A percentile compares a stretch with the other conserved stretches of the same genome.
Evolutionary conservation across 441 rosid genomes (phyloP).

Genomic region (Dalechampia spathulata): DNA sequence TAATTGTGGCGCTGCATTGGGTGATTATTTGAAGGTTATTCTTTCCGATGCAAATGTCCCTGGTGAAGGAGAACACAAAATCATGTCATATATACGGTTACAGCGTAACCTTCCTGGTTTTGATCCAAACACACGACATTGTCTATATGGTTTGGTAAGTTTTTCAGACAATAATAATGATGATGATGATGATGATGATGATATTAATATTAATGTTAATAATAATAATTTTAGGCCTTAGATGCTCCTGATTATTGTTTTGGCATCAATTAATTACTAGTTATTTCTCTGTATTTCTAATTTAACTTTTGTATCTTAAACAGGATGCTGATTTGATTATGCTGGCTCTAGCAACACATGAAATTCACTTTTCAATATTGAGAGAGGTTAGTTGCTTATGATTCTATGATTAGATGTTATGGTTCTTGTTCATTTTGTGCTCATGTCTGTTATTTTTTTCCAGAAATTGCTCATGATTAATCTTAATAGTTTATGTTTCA

Average conservation of each 20-base stretch:
- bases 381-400: conserved; percentile 61
- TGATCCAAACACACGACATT: conserved; percentile 84
- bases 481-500: conserved; percentile 7
- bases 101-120: conserved; percentile 84
- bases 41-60: conserved; percentile 96
- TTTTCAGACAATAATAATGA: too few relatives aligned
- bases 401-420: conserved; percentile 4
- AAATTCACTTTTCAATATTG: conserved; percentile 92
- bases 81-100: conserved; percentile 84
- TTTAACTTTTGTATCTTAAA: conserved; percentile 12
- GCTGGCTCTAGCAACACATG: conserved; percentile 93
- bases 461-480: neutral
- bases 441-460: neutral
- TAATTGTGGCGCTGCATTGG: conserved; percentile 58
- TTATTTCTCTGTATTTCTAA: neutral
- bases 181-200: too few relatives aligned
- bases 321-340: conserved; percentile 99
- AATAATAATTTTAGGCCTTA: neutral
- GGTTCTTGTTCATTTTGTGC: conserved; percentile 9
- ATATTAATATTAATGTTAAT: neutral
- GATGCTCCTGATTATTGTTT: neutral
- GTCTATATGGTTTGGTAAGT: conserved; percentile 90
- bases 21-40: conserved; percentile 79
- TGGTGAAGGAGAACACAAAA: conserved; percentile 99
- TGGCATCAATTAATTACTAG: neutral